These are phyloP conservation scores for Colletotrichum truncatum DNA, from an alignment of 2,329 filamentous ascomycete species.

Conservation along the genomic window DNA sequence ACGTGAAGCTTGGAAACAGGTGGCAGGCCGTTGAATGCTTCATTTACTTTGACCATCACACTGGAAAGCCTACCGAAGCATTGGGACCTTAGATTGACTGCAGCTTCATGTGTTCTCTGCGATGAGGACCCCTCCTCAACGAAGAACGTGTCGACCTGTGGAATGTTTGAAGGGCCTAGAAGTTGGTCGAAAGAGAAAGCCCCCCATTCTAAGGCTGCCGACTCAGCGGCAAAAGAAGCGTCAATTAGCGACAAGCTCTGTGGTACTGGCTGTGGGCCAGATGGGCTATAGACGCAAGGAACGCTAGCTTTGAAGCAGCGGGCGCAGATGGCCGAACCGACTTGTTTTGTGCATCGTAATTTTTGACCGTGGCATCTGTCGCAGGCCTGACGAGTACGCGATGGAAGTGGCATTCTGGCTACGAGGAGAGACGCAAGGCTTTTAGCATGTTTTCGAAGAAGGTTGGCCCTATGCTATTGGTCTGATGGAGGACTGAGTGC, in stretches of 20 bases:
- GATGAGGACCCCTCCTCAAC: neutral
- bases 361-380: conserved; percentile 59
- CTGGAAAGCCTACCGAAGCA: conserved; percentile 4
- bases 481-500: too few relatives aligned
- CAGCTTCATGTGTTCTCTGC: neutral
- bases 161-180: neutral
- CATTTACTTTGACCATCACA: conserved; percentile 1
- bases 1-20: conserved; percentile 26
- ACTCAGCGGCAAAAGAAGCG: neutral
- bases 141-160: neutral
- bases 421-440: neutral
- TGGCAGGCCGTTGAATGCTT: conserved; percentile 1
- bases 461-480: neutral
- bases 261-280: conserved; percentile 31
- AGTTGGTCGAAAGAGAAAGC: conserved; percentile 15
- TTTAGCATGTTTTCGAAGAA: neutral
- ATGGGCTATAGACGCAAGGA: conserved; percentile 54
- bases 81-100: neutral
- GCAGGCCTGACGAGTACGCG: conserved; percentile 43
- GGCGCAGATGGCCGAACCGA: conserved; percentile 45
- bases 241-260: conserved; percentile 28
- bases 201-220: neutral
- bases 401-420: conserved; percentile 16
- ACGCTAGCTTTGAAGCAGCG: conserved; percentile 52
- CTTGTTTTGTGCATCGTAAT: conserved; percentile 52